Evolutionary conservation across 2,329 filamentous ascomycete species (phyloP).

Genomic region (Cladosporium cucumerinum): DNA sequence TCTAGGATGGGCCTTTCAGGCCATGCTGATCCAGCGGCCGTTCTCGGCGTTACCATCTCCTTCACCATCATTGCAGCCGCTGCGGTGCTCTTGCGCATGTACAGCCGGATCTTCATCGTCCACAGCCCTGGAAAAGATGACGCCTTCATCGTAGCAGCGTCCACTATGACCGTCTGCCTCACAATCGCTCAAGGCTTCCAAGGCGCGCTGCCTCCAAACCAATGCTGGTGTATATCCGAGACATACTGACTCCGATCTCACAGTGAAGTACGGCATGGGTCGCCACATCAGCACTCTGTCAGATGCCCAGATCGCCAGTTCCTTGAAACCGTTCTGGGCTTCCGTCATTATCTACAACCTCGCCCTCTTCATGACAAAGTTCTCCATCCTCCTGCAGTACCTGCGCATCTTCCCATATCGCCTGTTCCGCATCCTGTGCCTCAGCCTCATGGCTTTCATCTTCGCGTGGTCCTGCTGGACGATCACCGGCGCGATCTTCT

Average conservation of each 20-base stretch:
- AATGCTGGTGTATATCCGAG: constrained; percentile 11
- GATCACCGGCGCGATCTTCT: constrained; percentile 39
- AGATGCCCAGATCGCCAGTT: constrained; percentile 19
- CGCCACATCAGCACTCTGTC: constrained; percentile 23
- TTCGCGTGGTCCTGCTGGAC: constrained; percentile 32
- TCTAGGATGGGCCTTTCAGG: constrained; percentile 20
- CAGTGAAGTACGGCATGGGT: constrained; percentile 31
- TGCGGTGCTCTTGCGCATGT: constrained; percentile 23
- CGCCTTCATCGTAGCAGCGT: constrained; percentile 20
- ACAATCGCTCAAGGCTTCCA: constrained; percentile 12
- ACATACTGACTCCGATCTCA: constrained; percentile 16
- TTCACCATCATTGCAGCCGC: constrained; percentile 24
- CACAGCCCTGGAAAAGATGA: constrained; percentile 28
- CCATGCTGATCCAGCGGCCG: constrained; percentile 22
- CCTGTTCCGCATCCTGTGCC: constrained; percentile 28
- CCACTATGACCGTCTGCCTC: constrained; percentile 3
- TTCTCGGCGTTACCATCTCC: constrained; percentile 21
- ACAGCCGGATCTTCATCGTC: constrained; percentile 24
- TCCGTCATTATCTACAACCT: constrained; percentile 28
- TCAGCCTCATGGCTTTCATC: constrained; percentile 32
- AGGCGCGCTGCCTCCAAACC: not conserved
- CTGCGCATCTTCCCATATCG: constrained; percentile 33
- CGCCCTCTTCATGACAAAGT: constrained; percentile 31
- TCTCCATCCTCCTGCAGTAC: constrained; percentile 37
- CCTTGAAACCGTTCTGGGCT: constrained; percentile 27